Evolutionary conservation across 176 grass and related monocot genomes (phyloP).

Genomic region (Alopecurus myosuroides): DNA sequence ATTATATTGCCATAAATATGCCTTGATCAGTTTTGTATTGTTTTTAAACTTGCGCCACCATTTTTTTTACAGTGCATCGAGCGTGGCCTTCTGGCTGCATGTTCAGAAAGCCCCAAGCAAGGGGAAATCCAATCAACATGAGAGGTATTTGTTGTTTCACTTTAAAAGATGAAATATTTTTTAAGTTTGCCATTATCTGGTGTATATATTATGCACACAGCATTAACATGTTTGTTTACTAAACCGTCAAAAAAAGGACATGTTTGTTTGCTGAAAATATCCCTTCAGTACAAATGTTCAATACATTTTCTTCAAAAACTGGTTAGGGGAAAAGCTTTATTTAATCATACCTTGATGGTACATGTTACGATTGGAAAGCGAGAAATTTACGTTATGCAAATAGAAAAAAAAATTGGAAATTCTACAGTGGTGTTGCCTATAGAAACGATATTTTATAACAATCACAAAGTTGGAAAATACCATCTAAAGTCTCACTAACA

Average conservation of each 20-base stretch:
- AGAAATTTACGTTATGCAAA: not conserved
- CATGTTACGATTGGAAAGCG: not conserved
- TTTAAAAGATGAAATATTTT: not conserved
- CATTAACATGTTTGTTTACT: not conserved
- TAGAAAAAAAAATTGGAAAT: not conserved
- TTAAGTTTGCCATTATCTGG: not conserved
- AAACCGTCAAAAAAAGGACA: not conserved
- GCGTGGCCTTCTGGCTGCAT: slow-evolving; percentile 49
- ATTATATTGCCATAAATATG: not conserved
- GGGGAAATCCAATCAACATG: slow-evolving; percentile 11
- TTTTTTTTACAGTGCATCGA: slow-evolving; percentile 50
- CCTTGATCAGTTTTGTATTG: not conserved
- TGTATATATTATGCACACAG: not conserved
- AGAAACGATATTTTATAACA: not conserved
- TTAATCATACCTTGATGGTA: not conserved
- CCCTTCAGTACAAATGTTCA: not conserved
- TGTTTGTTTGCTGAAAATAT: not conserved
- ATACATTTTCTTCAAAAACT: not conserved
- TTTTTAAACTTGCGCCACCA: not conserved
- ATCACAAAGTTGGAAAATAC: not conserved
- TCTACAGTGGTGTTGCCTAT: not conserved
- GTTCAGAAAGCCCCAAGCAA: slow-evolving; percentile 34
- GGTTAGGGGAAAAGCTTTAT: not conserved
- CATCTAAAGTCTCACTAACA: not conserved
- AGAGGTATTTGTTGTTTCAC: not conserved